Base-by-base conservation (phyloP, 495 filamentous ascomycete genomes). In the Podospora sp. region DNA sequence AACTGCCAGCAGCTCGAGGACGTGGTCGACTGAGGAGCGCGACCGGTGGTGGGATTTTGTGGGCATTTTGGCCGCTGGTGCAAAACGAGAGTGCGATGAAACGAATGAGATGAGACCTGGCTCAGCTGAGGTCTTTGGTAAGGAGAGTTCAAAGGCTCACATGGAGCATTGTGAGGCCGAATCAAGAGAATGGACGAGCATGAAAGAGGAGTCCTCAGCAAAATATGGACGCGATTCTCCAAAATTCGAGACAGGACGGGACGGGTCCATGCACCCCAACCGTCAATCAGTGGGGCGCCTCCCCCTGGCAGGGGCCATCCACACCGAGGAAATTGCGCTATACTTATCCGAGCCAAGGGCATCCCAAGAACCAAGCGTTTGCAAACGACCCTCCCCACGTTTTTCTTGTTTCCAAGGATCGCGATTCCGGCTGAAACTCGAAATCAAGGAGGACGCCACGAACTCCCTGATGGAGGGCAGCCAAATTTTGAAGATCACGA, bases 11-110 rank as follows among this genome's bases (percentile, higher is more conserved):
- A 79, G 75, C 62, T 76, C 75, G 29, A 79, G 68, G 68, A 78
- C 76, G 20, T 74, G 76, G 75, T 79, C 77, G 69, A 79, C 69
- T 14, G 77, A 79, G 49, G 77, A 79, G 22, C 71, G 69, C 56
- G 71, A 71, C 51, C 75, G 73, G 53, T 70, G 71, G 60, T 75
- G 77, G 52, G 74, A 68, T 53, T 72, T 72, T 69, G 68, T 69
- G 22, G 77, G 63, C 77, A 79, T 79, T 14, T 66, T 70, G 66
- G 63, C 25, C 51, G 59, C 64, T 46, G 25, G 14, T 29, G 18
- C 9, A 65, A 65, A 36, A 33, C n/a, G 49, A 60, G n/a, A 22
- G 40, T 21, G 36, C n/a, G 65, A 58, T n/a, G 51, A 65, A 71
- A 53, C 14, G 67, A 71, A 60, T 53, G 50, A 51, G 33, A 12